Evolutionary conservation across 2,329 filamentous ascomycete species (phyloP).

Genomic region (Falciphora oryzae): DNA sequence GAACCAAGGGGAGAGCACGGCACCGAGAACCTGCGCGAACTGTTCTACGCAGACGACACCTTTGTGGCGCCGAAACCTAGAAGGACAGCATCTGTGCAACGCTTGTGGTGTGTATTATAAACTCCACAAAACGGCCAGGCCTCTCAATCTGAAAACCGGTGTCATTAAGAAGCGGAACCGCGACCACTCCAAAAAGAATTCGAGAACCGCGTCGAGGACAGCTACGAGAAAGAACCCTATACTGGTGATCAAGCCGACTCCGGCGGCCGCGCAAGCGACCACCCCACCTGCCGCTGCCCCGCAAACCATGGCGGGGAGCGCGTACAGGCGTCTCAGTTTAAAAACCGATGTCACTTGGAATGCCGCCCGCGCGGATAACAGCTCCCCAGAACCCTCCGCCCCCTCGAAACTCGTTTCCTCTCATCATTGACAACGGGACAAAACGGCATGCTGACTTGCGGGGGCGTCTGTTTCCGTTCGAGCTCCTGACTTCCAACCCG

Average conservation of each 20-base stretch:
- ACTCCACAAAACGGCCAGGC: slow-evolving; percentile 92
- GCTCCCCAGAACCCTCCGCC: too few species aligned
- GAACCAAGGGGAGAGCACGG: slow-evolving; percentile 46
- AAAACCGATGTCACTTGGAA: too few species aligned
- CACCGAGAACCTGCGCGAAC: slow-evolving; percentile 79
- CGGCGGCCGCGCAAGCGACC: slow-evolving; percentile 18
- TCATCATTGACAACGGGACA: too few species aligned
- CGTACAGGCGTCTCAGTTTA: slow-evolving; percentile 25
- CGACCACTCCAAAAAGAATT: slow-evolving; percentile 62
- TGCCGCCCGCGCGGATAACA: too few species aligned
- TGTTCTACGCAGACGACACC: slow-evolving; percentile 98
- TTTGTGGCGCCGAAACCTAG: slow-evolving; percentile 92
- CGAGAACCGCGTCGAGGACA: slow-evolving; percentile 29
- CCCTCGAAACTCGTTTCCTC: too few species aligned
- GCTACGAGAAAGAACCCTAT: slow-evolving; percentile 65
- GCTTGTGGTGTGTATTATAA: slow-evolving; percentile 96
- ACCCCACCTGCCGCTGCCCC: slow-evolving; percentile 21
- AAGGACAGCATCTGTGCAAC: slow-evolving; percentile 95
- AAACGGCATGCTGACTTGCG: too few species aligned
- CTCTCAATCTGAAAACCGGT: slow-evolving; percentile 92
- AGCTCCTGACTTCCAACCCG: too few species aligned
- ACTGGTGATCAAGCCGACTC: slow-evolving; percentile 42
- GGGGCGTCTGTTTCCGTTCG: too few species aligned
- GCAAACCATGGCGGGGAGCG: slow-evolving; percentile 37
- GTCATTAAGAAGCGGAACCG: slow-evolving; percentile 95